phyloP scores from a whole-genome alignment of 768 basidiomycete species.

The Podaxis sp. region DNA sequence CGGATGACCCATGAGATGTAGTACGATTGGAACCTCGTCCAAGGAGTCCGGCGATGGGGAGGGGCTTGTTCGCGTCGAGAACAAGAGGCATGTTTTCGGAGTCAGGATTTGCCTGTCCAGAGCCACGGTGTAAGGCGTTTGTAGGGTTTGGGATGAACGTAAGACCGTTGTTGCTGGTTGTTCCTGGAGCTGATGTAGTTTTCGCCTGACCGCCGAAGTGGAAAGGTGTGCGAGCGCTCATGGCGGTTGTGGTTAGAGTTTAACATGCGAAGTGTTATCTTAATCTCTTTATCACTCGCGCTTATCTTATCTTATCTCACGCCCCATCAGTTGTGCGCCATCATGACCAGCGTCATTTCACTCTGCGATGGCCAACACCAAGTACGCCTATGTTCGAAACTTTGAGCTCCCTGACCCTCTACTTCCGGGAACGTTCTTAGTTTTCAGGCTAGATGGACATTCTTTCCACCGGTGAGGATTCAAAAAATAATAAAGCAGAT shows the following conservation, averaged over 20 bases:
- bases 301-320: conserved; percentile 10
- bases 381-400: conserved; percentile 84
- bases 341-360: neutral
- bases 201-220: neutral
- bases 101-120: neutral
- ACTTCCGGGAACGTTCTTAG: conserved; percentile 79
- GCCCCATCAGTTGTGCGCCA: neutral
- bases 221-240: conserved; percentile 14
- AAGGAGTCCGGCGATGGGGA: neutral
- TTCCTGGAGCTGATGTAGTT: neutral
- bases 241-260: neutral
- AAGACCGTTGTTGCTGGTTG: neutral
- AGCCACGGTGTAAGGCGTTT: conserved; percentile 3
- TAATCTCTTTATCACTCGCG: neutral
- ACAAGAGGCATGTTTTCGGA: neutral
- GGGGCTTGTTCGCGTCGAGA: neutral
- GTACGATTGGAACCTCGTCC: neutral
- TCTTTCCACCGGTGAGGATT: conserved; percentile 80
- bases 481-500: neutral
- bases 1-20: neutral
- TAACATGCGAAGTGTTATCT: neutral
- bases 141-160: neutral
- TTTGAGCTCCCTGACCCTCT: conserved; percentile 90
- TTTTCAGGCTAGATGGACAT: conserved; percentile 90
- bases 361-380: conserved; percentile 81